A percentile compares a stretch with the other conserved stretches of the same genome.
These are phyloP conservation scores for Apiotrichum mycotoxinovorans DNA, from an alignment of 1,284 basidiomycete genomes.

Conservation along the genomic window DNA sequence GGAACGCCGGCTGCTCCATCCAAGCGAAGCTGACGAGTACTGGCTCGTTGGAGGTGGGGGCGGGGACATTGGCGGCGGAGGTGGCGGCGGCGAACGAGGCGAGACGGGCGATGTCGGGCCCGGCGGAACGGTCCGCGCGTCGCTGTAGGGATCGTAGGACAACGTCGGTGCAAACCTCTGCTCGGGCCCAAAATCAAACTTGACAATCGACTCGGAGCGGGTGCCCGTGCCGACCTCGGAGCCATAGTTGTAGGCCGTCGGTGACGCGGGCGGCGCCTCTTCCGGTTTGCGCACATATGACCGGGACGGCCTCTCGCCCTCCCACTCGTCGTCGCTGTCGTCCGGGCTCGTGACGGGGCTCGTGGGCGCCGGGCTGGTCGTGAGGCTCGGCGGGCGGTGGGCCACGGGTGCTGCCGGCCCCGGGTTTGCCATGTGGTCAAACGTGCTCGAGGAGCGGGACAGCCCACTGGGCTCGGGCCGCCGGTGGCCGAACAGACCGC, in stretches of 20 bases:
- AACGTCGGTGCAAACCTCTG: neutral
- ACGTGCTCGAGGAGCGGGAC: neutral
- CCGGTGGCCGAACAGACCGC: neutral
- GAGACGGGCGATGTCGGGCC: no score
- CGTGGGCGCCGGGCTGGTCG: neutral
- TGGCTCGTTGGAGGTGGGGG: no score
- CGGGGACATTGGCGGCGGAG: no score
- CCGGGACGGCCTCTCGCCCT: neutral
- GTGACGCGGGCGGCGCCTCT: neutral
- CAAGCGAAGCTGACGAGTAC: no score
- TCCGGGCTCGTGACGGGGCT: neutral
- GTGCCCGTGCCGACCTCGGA: neutral
- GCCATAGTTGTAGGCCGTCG: conserved; percentile 1
- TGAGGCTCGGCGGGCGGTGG: neutral
- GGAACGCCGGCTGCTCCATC: no score
- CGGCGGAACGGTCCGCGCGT: no score
- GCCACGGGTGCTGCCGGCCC: neutral
- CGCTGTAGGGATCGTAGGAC: conserved; percentile 2
- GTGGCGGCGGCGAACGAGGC: no score
- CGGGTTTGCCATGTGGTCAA: neutral
- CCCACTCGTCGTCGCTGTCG: neutral
- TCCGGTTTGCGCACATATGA: neutral
- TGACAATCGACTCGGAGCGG: neutral
- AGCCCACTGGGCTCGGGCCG: neutral
- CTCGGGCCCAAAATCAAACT: neutral